Evolutionary conservation across 1,284 basidiomycete species (phyloP).

Genomic region (Cryptococcus sp.): DNA sequence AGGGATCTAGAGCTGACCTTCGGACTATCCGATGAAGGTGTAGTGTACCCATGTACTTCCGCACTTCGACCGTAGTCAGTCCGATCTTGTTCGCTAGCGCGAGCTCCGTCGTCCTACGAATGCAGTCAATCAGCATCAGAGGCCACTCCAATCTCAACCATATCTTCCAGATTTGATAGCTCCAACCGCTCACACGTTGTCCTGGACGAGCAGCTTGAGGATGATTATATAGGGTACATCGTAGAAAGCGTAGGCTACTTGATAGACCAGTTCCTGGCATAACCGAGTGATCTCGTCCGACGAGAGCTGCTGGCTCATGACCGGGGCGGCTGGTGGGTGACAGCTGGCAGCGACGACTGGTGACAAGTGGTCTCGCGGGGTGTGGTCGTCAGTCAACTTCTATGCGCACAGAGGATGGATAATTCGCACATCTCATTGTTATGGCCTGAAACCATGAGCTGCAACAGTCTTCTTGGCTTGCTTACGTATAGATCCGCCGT

Average conservation of each 20-base stretch:
- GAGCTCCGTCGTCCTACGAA: conserved; percentile 34
- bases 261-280: conserved; percentile 70
- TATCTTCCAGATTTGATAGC: too few species aligned
- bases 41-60: conserved; percentile 85
- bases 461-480: too few species aligned
- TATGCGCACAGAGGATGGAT: too few species aligned
- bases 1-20: conserved; percentile 61
- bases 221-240: conserved; percentile 88
- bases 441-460: too few species aligned
- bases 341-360: too few species aligned
- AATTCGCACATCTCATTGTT: too few species aligned
- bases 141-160: background rate
- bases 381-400: too few species aligned
- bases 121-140: background rate
- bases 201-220: conserved; percentile 86
- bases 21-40: conserved; percentile 80
- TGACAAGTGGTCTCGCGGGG: too few species aligned
- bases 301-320: conserved; percentile 29
- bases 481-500: too few species aligned
- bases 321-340: background rate
- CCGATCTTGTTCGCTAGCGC: conserved; percentile 85
- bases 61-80: conserved; percentile 86
- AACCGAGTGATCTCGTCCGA: conserved; percentile 37
- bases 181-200: conserved; percentile 78
- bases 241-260: conserved; percentile 91